These are phyloP conservation scores for Bolboschoenoplectus hybrid DNA, from an alignment of 202 grass and related monocot species.

Conservation along the genomic window DNA sequence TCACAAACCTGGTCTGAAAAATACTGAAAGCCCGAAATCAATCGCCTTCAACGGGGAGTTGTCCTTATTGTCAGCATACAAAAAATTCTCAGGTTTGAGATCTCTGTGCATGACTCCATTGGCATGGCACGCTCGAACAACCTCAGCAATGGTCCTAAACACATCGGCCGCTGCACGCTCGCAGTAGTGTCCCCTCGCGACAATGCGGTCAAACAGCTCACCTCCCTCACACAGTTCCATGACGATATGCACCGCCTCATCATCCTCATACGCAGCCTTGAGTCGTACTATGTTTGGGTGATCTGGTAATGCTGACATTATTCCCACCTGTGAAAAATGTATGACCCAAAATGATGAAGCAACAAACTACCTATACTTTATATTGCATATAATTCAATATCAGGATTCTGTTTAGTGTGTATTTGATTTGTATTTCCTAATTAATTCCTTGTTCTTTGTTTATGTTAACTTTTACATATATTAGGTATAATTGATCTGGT, in stretches of 20 bases:
- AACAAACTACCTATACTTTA: background rate
- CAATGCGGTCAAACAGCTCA: conserved; percentile 91
- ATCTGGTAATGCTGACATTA: conserved; percentile 67
- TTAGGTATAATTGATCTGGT: background rate
- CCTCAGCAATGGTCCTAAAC: conserved; percentile 65
- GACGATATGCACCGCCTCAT: conserved; percentile 79
- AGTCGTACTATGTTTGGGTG: conserved; percentile 76
- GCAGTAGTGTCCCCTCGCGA: conserved; percentile 73
- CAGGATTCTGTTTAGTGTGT: background rate
- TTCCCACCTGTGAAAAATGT: conserved; percentile 48
- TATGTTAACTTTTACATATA: background rate
- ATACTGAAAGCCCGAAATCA: conserved; percentile 85
- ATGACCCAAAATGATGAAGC: background rate
- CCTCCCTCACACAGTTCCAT: conserved; percentile 98
- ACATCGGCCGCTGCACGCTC: conserved; percentile 80
- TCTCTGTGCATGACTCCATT: conserved; percentile 81
- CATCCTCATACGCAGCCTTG: conserved; percentile 77
- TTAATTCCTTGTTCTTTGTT: background rate
- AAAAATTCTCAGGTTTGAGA: conserved; percentile 86
- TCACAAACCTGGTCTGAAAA: conserved; percentile 76
- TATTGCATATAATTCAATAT: background rate
- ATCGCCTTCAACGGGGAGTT: conserved; percentile 75
- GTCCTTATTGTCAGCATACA: conserved; percentile 70
- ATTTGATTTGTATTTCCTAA: background rate
- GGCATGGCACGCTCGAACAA: conserved; percentile 61